Evolutionary conservation across 257 asterid species (phyloP), one percentile per base, ranked within the genome.

Genomic region (Avicennia marina): DNA sequence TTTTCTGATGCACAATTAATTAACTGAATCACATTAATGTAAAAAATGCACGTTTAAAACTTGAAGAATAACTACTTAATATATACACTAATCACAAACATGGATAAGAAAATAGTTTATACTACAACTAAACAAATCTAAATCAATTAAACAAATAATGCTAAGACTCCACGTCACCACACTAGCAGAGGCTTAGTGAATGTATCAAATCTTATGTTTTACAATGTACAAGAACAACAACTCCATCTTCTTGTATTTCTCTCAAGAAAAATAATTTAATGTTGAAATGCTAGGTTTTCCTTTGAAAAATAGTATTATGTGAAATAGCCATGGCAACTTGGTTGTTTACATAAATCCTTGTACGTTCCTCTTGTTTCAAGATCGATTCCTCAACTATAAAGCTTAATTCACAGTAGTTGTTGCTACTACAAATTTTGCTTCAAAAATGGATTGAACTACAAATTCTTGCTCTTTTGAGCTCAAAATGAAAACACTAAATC

Each of bases 311-410:
- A 7, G 50, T 12, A 43, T 43, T 43, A 7, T 43, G 50, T 4
- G 50, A 43, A 13, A 43, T 43, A 43, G 50, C 50, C 1, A 43
- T 43, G n/a, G 50, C 50, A 43, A 17, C 50, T 43, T 43, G 50
- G 21, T 43, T 43, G 20, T 43, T 17, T 1, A 43, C 50, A 17
- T 7, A 20, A 43, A 43, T 43, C 19, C n/a, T 17, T 12, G 19
- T 43, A 9, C 15, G 3, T 43, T 43, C 50, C 50, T 4, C n/a
- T 43, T 43, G 20, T 20, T 43, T 38, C 6, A 6, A 38, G 3
- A 38, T 38, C 44, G 44, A 38, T 38, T 38, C 44, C 44, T 38
- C 44, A 38, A 38, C 44, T 17, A 43, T 43, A 17, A n/a, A 13
- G 50, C 19, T n/a, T 43, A 17, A 43, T 2, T 43, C 9, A 12